Evolutionary conservation across 345 rosid genomes (phyloP), one percentile per base, ranked within the genome.

Genomic region (Dimocarpus longan): DNA sequence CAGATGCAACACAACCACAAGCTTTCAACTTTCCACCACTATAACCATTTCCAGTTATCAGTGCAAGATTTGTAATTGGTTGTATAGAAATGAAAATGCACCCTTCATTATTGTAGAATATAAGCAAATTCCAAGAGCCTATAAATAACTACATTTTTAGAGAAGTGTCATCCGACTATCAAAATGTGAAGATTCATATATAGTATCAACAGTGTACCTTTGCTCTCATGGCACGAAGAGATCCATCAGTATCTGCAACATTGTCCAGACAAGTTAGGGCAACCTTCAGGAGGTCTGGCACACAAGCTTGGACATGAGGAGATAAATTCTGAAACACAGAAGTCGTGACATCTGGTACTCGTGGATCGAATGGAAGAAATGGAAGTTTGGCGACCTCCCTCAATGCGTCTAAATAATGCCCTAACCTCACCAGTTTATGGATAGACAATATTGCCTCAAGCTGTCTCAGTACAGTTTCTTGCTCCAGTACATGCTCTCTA

Each of bases 341-440:
- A 11, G 78, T 4, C 1, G 84, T 85, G 78, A 82, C 78, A 82
- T 93, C 92, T 2, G 95, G 92, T 64, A 81, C 80, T 76, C 98
- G 88, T 67, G 98, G 99, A 87, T 93, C 99, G 18, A 94, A 86
- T 62, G 95, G 91, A 77, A 97, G 93, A 77, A 97, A 94, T 1
- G 95, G 93, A 81, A 94, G 93, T 82, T 88, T 94, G 69, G 98
- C 95, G 42, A 97, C 88, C 88, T 93, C 99, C 86, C 95, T 91
- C 66, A 97, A 83, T 67, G 97, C 93, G 87, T 94, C 99, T 64
- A 91, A 80, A 87, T 91, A 85, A 76, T 86, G 86, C 72, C 98
- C 96, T 57, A 74, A 80, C 80, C 89, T 94, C 13, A 82, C 91
- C 86, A 90, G 71, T 82, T 91, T 93, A 80, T 92, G 98, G 73